Evolutionary conservation across 495 filamentous ascomycete species (phyloP).

Genomic region (Xylaria scruposa): DNA sequence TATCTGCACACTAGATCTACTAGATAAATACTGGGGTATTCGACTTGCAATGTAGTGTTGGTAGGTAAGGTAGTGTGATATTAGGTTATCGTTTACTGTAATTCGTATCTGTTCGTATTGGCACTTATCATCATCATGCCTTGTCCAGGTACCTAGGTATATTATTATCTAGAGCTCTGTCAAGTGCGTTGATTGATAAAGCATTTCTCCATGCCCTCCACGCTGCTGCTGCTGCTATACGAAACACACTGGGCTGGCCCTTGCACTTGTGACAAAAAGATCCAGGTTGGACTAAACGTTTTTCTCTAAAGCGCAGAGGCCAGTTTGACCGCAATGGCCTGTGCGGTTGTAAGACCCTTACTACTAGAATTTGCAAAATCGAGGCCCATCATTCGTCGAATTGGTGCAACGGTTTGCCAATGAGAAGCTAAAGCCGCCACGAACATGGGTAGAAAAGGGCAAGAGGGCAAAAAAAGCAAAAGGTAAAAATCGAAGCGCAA

Average conservation of each 20-base stretch:
- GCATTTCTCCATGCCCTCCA: neutral
- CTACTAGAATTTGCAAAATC: slow-evolving; percentile 2
- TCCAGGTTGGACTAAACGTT: neutral
- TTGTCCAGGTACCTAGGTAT: neutral
- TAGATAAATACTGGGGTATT: neutral
- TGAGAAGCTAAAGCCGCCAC: neutral
- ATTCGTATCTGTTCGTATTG: neutral
- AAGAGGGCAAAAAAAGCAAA: slow-evolving; percentile 13
- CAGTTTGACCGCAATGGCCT: slow-evolving; percentile 14
- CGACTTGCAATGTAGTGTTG: neutral
- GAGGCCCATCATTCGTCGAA: slow-evolving; percentile 1
- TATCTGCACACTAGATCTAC: too few species aligned
- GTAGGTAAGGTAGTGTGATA: neutral
- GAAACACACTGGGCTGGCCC: slow-evolving; percentile 12
- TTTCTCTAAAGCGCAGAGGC: neutral
- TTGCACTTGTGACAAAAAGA: neutral
- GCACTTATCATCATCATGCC: neutral
- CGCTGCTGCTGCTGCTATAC: slow-evolving; percentile 1
- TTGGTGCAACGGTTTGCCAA: slow-evolving; percentile 25
- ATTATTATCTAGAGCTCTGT: too few species aligned
- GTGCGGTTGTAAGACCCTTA: neutral
- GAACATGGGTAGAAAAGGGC: slow-evolving; percentile 5
- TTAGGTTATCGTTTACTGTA: neutral
- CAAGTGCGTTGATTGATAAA: neutral
- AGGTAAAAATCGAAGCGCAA: slow-evolving; percentile 11